A percentile compares a stretch with the other conserved stretches of the same genome.
Evolutionary conservation across 2,329 filamentous ascomycete species (phyloP).

Genomic region (Aspergillus sp.): DNA sequence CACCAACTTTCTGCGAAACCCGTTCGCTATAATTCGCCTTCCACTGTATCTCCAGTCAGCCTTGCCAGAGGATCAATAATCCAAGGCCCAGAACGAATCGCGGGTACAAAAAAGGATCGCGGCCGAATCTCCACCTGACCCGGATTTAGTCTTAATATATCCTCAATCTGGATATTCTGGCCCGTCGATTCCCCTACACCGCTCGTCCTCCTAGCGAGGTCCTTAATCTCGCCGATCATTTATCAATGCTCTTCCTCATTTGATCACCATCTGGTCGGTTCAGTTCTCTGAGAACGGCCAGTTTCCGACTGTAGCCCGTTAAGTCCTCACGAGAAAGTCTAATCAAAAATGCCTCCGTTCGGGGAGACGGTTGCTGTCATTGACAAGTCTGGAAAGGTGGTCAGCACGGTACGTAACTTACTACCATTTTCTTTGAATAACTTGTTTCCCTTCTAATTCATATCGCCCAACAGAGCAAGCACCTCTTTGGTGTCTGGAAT

Average conservation of each 20-base stretch:
- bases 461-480: slow-evolving; percentile 67
- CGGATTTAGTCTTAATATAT: slow-evolving; percentile 12
- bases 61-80: neutral
- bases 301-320: neutral
- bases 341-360: slow-evolving; percentile 28
- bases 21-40: neutral
- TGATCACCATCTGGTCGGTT: slow-evolving; percentile 12
- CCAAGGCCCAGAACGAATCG: slow-evolving; percentile 16
- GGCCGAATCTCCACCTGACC: slow-evolving; percentile 18
- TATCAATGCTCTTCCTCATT: slow-evolving; percentile 11
- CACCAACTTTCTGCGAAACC: slow-evolving; percentile 7
- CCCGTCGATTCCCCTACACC: slow-evolving; percentile 20
- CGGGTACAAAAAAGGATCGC: slow-evolving; percentile 13
- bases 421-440: slow-evolving; percentile 3
- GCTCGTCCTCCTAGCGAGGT: slow-evolving; percentile 17
- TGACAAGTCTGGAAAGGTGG: slow-evolving; percentile 87
- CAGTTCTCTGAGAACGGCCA: slow-evolving; percentile 1
- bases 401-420: slow-evolving; percentile 70
- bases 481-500: slow-evolving; percentile 85
- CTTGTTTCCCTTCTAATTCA: slow-evolving; percentile 11
- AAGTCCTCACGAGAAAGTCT: neutral
- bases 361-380: slow-evolving; percentile 82
- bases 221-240: slow-evolving; percentile 11
- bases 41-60: neutral
- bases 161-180: slow-evolving; percentile 6